A percentile compares a stretch with the other conserved stretches of the same genome.
Evolutionary conservation across 192 early-diverging fungal species (phyloP).

Genomic region (Rhizophagus prolifer): DNA sequence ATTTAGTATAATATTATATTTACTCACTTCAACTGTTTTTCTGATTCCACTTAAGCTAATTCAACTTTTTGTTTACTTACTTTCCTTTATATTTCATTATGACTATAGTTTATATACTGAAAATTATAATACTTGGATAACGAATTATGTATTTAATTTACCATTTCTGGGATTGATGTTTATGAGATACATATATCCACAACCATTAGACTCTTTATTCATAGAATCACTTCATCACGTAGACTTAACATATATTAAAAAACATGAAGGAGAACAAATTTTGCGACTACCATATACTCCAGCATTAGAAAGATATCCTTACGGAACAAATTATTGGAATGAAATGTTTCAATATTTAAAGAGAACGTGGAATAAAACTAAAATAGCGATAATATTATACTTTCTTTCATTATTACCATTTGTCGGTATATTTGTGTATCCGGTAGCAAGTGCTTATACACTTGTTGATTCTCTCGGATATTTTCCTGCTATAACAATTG

Average conservation of each 20-base stretch:
- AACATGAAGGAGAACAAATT: constrained; percentile 37
- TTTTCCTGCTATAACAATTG: constrained; percentile 36
- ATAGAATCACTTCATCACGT: constrained; percentile 49
- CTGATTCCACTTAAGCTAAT: constrained; percentile 20
- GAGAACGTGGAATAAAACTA: constrained; percentile 45
- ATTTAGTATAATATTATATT: constrained; percentile 9
- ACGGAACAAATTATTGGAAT: constrained; percentile 44
- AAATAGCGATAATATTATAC: constrained; percentile 43
- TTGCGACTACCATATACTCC: constrained; percentile 42
- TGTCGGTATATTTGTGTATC: constrained; percentile 54
- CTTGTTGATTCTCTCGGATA: constrained; percentile 47
- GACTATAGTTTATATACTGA: not conserved
- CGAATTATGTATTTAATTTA: constrained; percentile 27
- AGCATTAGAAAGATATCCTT: constrained; percentile 35
- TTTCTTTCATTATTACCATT: constrained; percentile 51
- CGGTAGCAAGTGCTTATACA: constrained; percentile 49
- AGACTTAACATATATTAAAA: constrained; percentile 40
- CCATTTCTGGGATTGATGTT: constrained; percentile 55
- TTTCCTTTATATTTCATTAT: constrained; percentile 4
- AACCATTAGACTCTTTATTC: constrained; percentile 59
- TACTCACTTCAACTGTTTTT: not conserved
- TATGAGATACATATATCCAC: constrained; percentile 58
- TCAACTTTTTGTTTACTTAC: constrained; percentile 9
- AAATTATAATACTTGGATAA: not conserved
- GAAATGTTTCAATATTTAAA: constrained; percentile 51